These are phyloP conservation scores for Arabidopsis arenosa DNA, from an alignment of 345 rosid genomes.

Conservation along the genomic window DNA sequence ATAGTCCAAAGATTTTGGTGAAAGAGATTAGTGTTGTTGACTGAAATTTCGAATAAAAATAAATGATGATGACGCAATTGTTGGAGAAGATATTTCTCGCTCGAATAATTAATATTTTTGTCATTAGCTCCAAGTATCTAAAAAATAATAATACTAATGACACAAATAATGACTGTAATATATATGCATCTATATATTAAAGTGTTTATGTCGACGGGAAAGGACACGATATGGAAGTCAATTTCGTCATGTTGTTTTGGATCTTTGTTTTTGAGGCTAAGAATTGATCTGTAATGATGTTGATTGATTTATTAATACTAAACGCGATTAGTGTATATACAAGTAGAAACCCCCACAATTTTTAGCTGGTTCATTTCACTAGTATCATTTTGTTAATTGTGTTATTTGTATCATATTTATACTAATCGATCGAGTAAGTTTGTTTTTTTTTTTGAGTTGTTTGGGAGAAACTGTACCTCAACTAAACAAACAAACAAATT, in stretches of 20 bases:
- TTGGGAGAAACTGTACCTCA: too few species aligned
- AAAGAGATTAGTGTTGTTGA: slow-evolving; percentile 37
- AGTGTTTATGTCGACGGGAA: slow-evolving; percentile 38
- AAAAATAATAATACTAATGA: background rate
- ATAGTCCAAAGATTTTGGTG: slow-evolving; percentile 29
- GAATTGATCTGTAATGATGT: slow-evolving; percentile 24
- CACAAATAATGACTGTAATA: slow-evolving; percentile 22
- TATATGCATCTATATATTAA: slow-evolving; percentile 14
- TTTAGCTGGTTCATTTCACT: too few species aligned
- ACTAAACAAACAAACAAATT: too few species aligned
- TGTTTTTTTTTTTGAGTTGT: too few species aligned
- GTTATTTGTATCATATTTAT: too few species aligned
- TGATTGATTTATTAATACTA: slow-evolving; percentile 20
- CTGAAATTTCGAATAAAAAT: slow-evolving; percentile 30
- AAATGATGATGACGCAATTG: slow-evolving; percentile 23
- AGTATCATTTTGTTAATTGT: too few species aligned
- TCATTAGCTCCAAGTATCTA: slow-evolving; percentile 18
- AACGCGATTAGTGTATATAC: too few species aligned
- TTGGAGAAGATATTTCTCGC: slow-evolving; percentile 40
- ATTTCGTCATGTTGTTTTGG: slow-evolving; percentile 38
- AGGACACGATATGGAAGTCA: slow-evolving; percentile 35
- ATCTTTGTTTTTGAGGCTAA: slow-evolving; percentile 26
- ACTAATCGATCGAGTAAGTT: too few species aligned
- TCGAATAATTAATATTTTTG: background rate
- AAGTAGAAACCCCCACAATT: too few species aligned